A percentile compares a stretch with the other conserved stretches of the same genome.
phyloP scores from a whole-genome alignment of 2,329 filamentous ascomycete genomes.

The Lecanicillium sp. region DNA sequence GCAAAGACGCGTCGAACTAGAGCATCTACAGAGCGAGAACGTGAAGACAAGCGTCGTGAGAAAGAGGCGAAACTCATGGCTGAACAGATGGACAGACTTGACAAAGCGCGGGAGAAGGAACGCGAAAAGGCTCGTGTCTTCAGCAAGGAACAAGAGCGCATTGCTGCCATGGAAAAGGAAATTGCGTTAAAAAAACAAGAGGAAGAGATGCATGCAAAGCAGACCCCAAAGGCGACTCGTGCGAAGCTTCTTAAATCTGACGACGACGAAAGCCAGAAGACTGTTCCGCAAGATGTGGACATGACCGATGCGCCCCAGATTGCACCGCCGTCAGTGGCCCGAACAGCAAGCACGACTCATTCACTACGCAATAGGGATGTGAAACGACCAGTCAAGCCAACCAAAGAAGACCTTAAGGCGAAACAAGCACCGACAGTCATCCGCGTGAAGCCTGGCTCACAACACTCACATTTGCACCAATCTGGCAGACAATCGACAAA shows the following conservation, averaged over 20 bases:
- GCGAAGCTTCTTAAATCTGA: constrained; percentile 47
- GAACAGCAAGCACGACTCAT: constrained; percentile 45
- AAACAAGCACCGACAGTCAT: constrained; percentile 67
- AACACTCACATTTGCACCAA: constrained; percentile 54
- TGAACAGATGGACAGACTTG: constrained; percentile 56
- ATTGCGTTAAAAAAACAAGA: constrained; percentile 48
- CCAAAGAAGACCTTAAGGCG: constrained; percentile 54
- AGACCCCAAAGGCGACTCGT: constrained; percentile 38
- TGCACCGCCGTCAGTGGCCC: constrained; percentile 56
- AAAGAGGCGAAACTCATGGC: constrained; percentile 57
- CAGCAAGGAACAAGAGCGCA: constrained; percentile 51
- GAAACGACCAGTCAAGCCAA: constrained; percentile 57
- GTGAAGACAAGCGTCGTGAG: constrained; percentile 59
- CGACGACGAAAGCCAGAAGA: constrained; percentile 25
- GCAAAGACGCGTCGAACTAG: constrained; percentile 45
- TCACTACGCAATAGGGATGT: constrained; percentile 45
- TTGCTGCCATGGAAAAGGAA: constrained; percentile 48
- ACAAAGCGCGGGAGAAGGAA: constrained; percentile 64
- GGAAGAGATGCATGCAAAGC: constrained; percentile 35
- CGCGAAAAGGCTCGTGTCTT: constrained; percentile 59
- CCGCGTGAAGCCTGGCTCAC: constrained; percentile 61
- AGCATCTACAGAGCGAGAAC: constrained; percentile 55
- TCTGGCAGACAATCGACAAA: constrained; percentile 52
- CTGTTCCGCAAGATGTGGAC: constrained; percentile 41
- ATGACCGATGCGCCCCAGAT: constrained; percentile 49